Evolutionary conservation across 1,284 basidiomycete species (phyloP).

Genomic region (Sanguinoderma infundibulare): DNA sequence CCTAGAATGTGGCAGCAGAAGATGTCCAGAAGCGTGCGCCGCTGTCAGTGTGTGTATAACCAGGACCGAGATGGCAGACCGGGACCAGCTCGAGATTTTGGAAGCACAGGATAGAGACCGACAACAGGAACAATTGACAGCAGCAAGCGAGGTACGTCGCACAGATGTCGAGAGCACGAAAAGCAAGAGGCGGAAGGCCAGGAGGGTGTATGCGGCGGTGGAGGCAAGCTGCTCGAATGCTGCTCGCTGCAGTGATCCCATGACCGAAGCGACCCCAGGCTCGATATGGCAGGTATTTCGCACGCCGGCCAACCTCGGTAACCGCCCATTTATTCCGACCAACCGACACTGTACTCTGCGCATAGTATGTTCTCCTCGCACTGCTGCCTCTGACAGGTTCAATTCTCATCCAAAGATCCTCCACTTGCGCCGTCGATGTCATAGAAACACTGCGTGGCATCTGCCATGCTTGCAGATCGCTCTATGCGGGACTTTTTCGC

Average conservation of each 20-base stretch:
- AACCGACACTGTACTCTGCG: too few relatives aligned
- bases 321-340: background rate
- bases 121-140: background rate
- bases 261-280: background rate
- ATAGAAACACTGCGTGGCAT: background rate
- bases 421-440: background rate
- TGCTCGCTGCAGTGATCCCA: background rate
- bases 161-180: background rate
- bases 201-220: background rate
- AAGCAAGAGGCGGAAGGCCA: background rate
- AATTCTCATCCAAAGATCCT: background rate
- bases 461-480: background rate
- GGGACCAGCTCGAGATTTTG: background rate
- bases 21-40: background rate
- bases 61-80: background rate
- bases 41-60: background rate
- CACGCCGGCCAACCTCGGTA: background rate
- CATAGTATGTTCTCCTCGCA: too few relatives aligned
- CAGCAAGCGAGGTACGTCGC: background rate
- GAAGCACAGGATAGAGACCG: background rate
- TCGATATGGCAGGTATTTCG: slow-evolving; percentile 11
- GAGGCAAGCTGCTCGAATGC: background rate
- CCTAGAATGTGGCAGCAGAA: background rate
- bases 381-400: background rate
- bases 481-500: background rate